phyloP scores from a whole-genome alignment of 2,329 filamentous ascomycete genomes.

The Tolypocladium album region DNA sequence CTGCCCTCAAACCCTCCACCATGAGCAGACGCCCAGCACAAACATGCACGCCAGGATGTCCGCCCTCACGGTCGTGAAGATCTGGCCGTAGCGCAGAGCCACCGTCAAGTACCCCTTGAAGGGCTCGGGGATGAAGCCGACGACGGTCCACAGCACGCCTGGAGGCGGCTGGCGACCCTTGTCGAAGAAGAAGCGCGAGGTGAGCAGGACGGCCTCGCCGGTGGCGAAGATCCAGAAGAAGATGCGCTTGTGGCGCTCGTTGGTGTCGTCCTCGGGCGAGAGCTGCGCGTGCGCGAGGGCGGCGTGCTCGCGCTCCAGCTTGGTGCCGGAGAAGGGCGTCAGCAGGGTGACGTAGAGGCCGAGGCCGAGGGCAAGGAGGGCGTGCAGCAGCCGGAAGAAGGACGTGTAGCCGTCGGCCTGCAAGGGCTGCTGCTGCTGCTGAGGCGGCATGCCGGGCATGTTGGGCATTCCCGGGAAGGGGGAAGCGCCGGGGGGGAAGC shows the following conservation, averaged over 20 bases:
- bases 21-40: constrained; percentile 52
- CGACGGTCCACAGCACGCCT: constrained; percentile 53
- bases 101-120: constrained; percentile 51
- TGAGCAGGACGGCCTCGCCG: constrained; percentile 62
- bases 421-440: constrained; percentile 12
- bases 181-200: constrained; percentile 60
- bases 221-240: constrained; percentile 79
- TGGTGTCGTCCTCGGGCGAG: constrained; percentile 14
- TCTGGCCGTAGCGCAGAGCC: constrained; percentile 54
- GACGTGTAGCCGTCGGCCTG: constrained; percentile 27
- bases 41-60: constrained; percentile 72
- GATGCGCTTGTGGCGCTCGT: constrained; percentile 20
- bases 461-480: constrained; percentile 22
- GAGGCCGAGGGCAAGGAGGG: constrained; percentile 57
- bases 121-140: constrained; percentile 55
- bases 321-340: constrained; percentile 59
- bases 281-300: constrained; percentile 14
- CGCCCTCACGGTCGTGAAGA: constrained; percentile 59
- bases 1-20: constrained; percentile 20
- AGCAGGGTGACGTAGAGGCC: constrained; percentile 60
- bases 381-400: constrained; percentile 66
- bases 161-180: constrained; percentile 43
- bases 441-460: constrained; percentile 22
- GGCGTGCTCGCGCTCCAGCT: constrained; percentile 43
- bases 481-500: constrained; percentile 16